Base-by-base conservation (phyloP, 192 early-diverging fungal genomes). In the Chytriomyces sp. region DNA sequence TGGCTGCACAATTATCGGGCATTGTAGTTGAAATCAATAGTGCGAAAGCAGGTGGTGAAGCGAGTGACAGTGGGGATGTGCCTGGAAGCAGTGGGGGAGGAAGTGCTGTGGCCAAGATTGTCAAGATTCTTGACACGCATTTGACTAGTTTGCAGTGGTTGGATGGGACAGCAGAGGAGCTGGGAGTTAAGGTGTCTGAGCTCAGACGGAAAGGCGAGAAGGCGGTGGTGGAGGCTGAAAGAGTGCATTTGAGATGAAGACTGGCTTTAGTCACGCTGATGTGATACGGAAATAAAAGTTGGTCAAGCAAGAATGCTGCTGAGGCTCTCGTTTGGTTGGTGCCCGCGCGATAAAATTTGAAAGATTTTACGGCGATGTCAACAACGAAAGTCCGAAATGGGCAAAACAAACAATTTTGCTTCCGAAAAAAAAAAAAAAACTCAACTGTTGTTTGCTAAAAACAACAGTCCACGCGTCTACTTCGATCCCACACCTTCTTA, bases 91-190 rank as follows among this genome's bases (percentile, higher is more conserved):
- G 62, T 44, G 77, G 76, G 24, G 75, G 79, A 71, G 59, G 35
- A 35, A 67, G 67, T 57, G 85, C 90, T 46, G 79, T 94, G 60
- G 82, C 82, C 46, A 90, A 97, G 80, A 95, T 99, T 67, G 90
- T 93, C 23, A 86, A 91, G 77, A 96, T 99, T 66, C 86, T 99
- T 71, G 96, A 98, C 77, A 84, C 88, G 13, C 97, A 99, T 77
- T 85, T 98, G 82, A 90, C 92, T 23, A 92, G 94, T 59, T 85
- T 99, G 43, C 92, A 96, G 82, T 99, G 97, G 97, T 89, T 99
- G 13, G 96, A 98, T 78, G 76, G 71, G 9, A 84, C 80, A n/a
- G 86, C 91, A 16, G 80, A 80, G 16, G 79, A 87, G 46, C 74
- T 95, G 71, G 79, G 84, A 65, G 81, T 80, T 16, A 89, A 88